Percentiles rank a stretch among this genome's conserved stretches.
Evolutionary conservation across 129 eudicot species (phyloP).

Genomic region (Apium graveolens): DNA sequence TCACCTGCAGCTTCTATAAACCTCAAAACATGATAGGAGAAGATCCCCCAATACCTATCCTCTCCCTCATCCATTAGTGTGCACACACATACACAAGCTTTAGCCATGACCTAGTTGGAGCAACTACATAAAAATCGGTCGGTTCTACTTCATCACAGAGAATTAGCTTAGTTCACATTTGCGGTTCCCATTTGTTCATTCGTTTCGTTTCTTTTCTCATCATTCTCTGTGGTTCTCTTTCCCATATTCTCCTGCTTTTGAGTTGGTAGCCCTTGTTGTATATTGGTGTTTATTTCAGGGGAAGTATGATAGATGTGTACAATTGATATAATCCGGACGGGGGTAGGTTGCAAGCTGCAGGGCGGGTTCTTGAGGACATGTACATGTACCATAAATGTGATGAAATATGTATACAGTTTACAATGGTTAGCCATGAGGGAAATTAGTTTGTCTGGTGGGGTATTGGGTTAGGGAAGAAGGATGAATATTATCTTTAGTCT

Average conservation of each 20-base stretch:
- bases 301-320: slow-evolving; percentile 30
- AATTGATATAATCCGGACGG: slow-evolving; percentile 17
- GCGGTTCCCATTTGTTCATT: slow-evolving; percentile 50
- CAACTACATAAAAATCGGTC: slow-evolving; percentile 42
- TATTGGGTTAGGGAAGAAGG: slow-evolving; percentile 14
- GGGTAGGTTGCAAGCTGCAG: neutral
- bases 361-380: slow-evolving; percentile 48
- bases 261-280: slow-evolving; percentile 11
- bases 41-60: neutral
- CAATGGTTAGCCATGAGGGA: slow-evolving; percentile 35
- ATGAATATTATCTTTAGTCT: neutral
- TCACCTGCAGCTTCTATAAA: slow-evolving; percentile 13
- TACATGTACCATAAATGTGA: slow-evolving; percentile 39
- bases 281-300: slow-evolving; percentile 22
- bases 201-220: slow-evolving; percentile 50
- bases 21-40: slow-evolving; percentile 7
- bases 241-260: slow-evolving; percentile 14
- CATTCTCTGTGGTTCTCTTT: slow-evolving; percentile 31
- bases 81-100: neutral
- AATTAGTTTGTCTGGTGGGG: slow-evolving; percentile 35
- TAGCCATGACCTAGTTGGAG: slow-evolving; percentile 28
- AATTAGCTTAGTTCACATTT: slow-evolving; percentile 43
- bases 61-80: slow-evolving; percentile 1
- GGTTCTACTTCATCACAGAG: slow-evolving; percentile 26
- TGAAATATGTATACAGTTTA: slow-evolving; percentile 31